These are phyloP conservation scores for Entomortierella beljakovae DNA, from an alignment of 192 early-diverging fungal genomes.

Conservation along the genomic window DNA sequence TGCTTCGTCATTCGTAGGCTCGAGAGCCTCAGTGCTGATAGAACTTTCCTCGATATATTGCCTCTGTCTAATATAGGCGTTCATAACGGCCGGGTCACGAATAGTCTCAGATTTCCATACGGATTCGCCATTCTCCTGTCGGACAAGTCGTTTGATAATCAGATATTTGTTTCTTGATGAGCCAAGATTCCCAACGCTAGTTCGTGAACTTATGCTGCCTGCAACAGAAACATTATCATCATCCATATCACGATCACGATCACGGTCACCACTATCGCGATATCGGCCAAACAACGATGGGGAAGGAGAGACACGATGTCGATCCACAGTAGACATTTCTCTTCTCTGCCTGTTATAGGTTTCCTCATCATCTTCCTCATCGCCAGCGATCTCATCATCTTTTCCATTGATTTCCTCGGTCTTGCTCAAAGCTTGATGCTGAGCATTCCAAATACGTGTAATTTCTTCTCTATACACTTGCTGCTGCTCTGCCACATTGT, in stretches of 20 bases:
- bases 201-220: conserved; percentile 64
- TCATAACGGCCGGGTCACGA: conserved; percentile 85
- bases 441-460: conserved; percentile 92
- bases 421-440: conserved; percentile 76
- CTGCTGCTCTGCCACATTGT: conserved; percentile 94
- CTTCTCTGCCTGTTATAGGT: conserved; percentile 22
- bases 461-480: conserved; percentile 96
- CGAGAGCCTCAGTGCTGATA: conserved; percentile 58
- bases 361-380: conserved; percentile 69
- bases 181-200: conserved; percentile 63
- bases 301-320: conserved; percentile 41
- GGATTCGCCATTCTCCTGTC: conserved; percentile 68
- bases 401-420: conserved; percentile 59
- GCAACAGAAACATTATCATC: conserved; percentile 66
- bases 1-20: conserved; percentile 68
- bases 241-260: conserved; percentile 53
- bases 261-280: conserved; percentile 40
- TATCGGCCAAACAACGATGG: conserved; percentile 50
- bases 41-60: conserved; percentile 80
- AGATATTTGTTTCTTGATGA: conserved; percentile 67
- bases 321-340: conserved; percentile 33
- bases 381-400: conserved; percentile 63
- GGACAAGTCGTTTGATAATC: conserved; percentile 70
- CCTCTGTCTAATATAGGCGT: conserved; percentile 89
- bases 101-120: conserved; percentile 86